Conservation (phyloP, 768 basidiomycete species). For the Tubosaeta sp. region DNA sequence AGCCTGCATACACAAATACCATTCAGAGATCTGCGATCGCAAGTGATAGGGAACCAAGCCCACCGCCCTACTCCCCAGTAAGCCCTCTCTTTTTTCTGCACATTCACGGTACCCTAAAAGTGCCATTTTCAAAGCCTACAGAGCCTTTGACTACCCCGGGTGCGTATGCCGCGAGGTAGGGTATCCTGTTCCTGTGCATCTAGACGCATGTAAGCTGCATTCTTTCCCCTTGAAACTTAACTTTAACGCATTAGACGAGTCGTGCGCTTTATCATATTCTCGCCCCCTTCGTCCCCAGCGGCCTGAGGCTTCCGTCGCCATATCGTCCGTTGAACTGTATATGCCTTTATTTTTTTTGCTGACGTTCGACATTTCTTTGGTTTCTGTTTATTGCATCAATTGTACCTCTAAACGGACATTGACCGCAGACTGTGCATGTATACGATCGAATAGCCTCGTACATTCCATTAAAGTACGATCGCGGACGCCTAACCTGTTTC, state of each 20-base stretch:
- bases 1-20: not conserved
- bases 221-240: conserved; percentile 1
- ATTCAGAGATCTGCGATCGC: not conserved
- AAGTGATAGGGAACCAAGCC: conserved; percentile 8
- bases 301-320: not conserved
- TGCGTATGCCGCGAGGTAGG: conserved; percentile 5
- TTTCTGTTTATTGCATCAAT: not conserved
- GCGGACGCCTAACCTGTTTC: not conserved
- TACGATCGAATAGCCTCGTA: not conserved
- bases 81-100: conserved; percentile 1
- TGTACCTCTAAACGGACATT: not conserved
- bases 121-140: not conserved
- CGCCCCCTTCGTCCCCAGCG: not conserved
- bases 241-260: not conserved
- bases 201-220: not conserved
- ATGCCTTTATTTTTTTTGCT: too few species aligned
- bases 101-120: not conserved
- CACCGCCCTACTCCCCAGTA: conserved; percentile 26
- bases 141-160: conserved; percentile 2
- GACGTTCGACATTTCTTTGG: not conserved
- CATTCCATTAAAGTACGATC: not conserved
- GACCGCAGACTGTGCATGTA: not conserved
- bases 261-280: not conserved
- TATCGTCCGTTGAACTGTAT: not conserved
- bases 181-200: not conserved